Conservation (phyloP, 345 rosid genomes). For the Diplotaxis tenuifolia region DNA sequence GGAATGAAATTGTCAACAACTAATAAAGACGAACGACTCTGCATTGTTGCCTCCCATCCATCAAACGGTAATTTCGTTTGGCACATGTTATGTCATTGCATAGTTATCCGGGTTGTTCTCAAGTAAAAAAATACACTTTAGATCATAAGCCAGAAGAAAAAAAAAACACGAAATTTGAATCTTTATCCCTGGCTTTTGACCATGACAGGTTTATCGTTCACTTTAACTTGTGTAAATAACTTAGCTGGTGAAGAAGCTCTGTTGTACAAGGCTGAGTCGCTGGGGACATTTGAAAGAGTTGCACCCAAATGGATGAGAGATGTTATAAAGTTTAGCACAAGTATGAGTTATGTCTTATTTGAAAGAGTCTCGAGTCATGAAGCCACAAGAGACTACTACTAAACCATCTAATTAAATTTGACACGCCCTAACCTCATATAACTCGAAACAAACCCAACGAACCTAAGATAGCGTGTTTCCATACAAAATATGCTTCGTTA, state of each 20-base stretch:
- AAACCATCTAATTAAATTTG: no score
- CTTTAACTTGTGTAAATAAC: constrained; percentile 50
- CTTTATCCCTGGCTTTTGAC: no score
- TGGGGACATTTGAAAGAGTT: no score
- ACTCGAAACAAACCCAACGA: no score
- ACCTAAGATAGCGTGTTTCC: no score
- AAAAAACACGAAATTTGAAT: no score
- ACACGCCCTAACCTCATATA: no score
- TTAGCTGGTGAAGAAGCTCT: constrained; percentile 46
- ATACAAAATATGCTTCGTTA: no score
- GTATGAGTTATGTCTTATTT: constrained; percentile 77
- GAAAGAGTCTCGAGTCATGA: constrained; percentile 57
- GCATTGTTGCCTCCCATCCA: constrained; percentile 66
- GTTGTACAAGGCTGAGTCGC: constrained; percentile 50
- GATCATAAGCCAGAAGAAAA: no score
- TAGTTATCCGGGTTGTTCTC: background rate
- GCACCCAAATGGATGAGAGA: constrained; percentile 97
- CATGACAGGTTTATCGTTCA: no score
- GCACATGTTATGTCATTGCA: background rate
- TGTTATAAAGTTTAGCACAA: constrained; percentile 61
- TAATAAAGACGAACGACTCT: constrained; percentile 46
- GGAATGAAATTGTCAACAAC: constrained; percentile 65
- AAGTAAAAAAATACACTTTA: background rate
- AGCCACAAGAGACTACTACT: no score
- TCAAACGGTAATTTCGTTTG: constrained; percentile 64